Percentiles rank a stretch among this genome's conserved stretches.
Conservation (phyloP, 768 basidiomycete species). For the Macrolepiota fuliginosa region DNA sequence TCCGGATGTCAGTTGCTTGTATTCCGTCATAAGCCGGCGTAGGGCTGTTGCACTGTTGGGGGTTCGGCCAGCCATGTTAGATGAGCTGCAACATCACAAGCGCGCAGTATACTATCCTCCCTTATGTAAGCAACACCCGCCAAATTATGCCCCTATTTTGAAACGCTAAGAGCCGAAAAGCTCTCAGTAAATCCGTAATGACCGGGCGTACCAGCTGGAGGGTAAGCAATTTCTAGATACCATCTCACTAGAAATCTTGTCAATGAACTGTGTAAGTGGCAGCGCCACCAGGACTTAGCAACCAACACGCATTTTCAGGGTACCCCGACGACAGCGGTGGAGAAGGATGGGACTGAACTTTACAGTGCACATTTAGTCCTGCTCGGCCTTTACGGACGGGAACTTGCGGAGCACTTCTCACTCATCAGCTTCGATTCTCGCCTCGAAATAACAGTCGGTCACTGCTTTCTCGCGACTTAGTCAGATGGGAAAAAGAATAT, state of each 20-base stretch:
- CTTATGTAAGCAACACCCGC: slow-evolving; percentile 8
- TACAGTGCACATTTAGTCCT: background rate
- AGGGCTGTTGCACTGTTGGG: slow-evolving; percentile 69
- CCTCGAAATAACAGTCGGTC: background rate
- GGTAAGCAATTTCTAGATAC: background rate
- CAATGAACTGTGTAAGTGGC: too few species aligned
- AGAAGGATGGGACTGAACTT: background rate
- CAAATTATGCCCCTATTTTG: background rate
- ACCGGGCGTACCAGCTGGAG: background rate
- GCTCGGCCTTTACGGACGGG: slow-evolving; percentile 11
- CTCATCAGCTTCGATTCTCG: slow-evolving; percentile 2
- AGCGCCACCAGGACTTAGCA: slow-evolving; percentile 2
- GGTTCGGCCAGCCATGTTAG: slow-evolving; percentile 43
- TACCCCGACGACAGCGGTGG: slow-evolving; percentile 1
- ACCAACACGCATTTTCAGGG: slow-evolving; percentile 3
- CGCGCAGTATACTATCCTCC: background rate
- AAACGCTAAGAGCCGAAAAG: background rate
- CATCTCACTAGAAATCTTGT: background rate
- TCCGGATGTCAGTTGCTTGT: slow-evolving; percentile 80
- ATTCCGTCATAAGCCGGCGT: slow-evolving; percentile 89
- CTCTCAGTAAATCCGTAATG: background rate
- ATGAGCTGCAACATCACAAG: background rate
- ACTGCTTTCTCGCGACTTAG: background rate
- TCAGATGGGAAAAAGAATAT: background rate
- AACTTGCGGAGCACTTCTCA: background rate